Conservation (phyloP, 257 asterid species). For the Jaltomata sinuosa region DNA sequence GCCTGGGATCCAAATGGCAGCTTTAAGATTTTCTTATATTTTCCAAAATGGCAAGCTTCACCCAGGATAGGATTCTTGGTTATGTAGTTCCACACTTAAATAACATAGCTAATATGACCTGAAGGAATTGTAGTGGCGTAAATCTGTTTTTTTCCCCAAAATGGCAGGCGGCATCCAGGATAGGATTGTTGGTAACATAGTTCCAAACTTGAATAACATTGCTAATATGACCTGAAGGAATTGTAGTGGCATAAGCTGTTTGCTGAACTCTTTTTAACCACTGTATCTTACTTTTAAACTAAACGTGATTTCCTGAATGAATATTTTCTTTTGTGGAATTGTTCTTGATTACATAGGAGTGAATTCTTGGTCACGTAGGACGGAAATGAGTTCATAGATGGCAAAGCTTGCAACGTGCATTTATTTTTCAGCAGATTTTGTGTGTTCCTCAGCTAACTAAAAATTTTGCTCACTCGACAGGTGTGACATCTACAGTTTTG, state of each 20-base stretch:
- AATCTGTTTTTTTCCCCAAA: not conserved
- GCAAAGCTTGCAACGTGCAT: not conserved
- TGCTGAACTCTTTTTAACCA: not conserved
- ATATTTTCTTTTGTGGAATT: not conserved
- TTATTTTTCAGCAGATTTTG: not conserved
- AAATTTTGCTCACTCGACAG: constrained; percentile 25
- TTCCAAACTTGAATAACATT: not conserved
- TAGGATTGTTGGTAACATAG: not conserved
- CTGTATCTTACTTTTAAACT: not conserved
- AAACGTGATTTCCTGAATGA: not conserved
- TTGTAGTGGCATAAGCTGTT: not conserved
- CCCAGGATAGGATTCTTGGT: not conserved
- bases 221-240: not conserved
- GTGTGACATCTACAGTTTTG: constrained; percentile 97
- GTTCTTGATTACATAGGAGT: not conserved
- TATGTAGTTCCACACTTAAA: not conserved
- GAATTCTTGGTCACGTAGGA: not conserved
- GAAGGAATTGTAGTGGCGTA: too few relatives aligned
- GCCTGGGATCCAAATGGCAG: not conserved
- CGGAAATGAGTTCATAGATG: not conserved
- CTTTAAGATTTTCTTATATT: not conserved
- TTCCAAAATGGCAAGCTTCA: not conserved
- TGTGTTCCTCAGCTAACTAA: not conserved
- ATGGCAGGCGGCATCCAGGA: not conserved
- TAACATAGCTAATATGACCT: too few relatives aligned